Base-by-base conservation (phyloP, 2,329 filamentous ascomycete genomes). In the Aspergillus sp. region DNA sequence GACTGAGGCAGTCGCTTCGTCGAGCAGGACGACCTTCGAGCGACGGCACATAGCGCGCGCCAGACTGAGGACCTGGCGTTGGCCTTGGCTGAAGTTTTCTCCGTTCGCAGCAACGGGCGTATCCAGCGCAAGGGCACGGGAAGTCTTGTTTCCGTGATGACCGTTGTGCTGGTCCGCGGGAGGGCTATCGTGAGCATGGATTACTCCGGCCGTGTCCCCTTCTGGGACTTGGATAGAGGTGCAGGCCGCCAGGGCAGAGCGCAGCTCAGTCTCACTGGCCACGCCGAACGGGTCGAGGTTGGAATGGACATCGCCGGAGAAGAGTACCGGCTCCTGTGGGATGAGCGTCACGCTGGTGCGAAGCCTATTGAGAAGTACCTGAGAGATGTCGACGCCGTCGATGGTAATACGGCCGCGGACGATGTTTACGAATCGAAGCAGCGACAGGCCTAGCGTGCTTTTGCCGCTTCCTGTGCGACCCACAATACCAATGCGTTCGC, bases 1-100 rank as follows among this genome's bases (percentile, higher is more conserved):
- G 47, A 87, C 85, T 0, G 80, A 83, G 2, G 84, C 83, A 3
- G 84, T 87, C 2, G 84, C 84, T 64, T 87, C 84, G 54, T 87
- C 84, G 21, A 87, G 79, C 13, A 87, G 79, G 17, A 87, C 74
- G 44, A 65, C 57, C 2, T 83, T 82, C 44, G 81, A 84, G 4
- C 80, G 74, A 1, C 84, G 71, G n/a, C 86, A 71, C 0, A 87
- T 79, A 0, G 84, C 84, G 4, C 84, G 73, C 0, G 79, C 81
- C 13, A 87, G 81, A 5, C 82, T 82, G 1, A 87, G 77, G 4
- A 87, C 77, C 61, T 87, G 84, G 3, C 84, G 75, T 63, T 87
- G 83, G 0, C 83, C 83, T 59, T 86, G 84, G 59, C 61, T 64
- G 45, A 65, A 65, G 49, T 65, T 65, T 46, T 65, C 63, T 13